Conservation (phyloP, 1,284 basidiomycete species). For the Rhizoctonia solani region DNA sequence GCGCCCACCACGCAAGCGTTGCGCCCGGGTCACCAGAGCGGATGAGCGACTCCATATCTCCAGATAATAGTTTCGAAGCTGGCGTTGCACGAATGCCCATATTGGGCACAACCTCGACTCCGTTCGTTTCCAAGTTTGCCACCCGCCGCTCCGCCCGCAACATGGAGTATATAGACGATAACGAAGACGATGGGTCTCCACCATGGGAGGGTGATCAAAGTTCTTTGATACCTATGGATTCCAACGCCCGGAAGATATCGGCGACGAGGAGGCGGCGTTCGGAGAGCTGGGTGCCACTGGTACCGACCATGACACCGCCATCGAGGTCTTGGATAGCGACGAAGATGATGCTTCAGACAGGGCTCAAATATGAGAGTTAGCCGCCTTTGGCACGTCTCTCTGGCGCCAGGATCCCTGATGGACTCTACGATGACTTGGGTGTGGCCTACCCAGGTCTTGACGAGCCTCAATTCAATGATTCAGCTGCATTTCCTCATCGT, state of each 20-base stretch:
- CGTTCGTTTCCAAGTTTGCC: conserved; percentile 1
- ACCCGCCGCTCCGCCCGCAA: neutral
- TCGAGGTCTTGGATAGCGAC: conserved; percentile 28
- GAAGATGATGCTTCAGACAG: conserved; percentile 1
- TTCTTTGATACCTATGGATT: neutral
- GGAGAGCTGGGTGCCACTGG: neutral
- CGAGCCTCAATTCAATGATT: conserved; percentile 17
- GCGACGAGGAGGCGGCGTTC: neutral
- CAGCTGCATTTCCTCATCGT: conserved; percentile 1
- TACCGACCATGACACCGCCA: conserved; percentile 15
- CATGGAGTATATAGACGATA: neutral
- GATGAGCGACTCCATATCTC: neutral
- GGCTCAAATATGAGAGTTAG: neutral
- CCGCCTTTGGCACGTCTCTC: neutral
- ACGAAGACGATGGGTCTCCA: neutral
- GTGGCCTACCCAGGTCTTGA: neutral
- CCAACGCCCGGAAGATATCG: neutral
- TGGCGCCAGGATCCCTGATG: neutral
- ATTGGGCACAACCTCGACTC: conserved; percentile 17
- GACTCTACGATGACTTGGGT: neutral
- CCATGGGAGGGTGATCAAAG: conserved; percentile 1
- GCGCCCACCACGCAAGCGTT: neutral
- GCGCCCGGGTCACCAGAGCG: neutral
- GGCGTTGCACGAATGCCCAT: conserved; percentile 23
- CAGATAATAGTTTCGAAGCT: conserved; percentile 28